Evolutionary conservation across 257 asterid species (phyloP), one percentile per base, ranked within the genome.

Genomic region (Phtheirospermum japonicum): DNA sequence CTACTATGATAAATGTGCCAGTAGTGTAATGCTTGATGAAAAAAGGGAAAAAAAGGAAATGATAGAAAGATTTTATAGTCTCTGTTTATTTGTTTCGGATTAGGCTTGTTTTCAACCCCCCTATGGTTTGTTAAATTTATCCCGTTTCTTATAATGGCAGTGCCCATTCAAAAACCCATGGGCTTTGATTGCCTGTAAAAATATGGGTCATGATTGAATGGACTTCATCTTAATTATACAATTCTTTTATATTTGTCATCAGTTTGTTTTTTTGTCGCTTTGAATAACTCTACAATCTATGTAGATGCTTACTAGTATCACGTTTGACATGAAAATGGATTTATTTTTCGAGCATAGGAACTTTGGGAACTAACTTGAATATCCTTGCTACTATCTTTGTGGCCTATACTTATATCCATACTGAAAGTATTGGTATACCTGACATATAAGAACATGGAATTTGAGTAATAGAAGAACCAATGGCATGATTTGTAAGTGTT

Each of bases 61-160:
- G 48, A 39, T 64, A 5, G 51, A 23, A 16, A 6, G 28, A 11
- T 48, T 17, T 7, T 49, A 11, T 9, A 40, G 53, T 52, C n/a
- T 31, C 54, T 68, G 53, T 63, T 67, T 12, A 20, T 52, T 14
- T 68, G 19, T 43, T 31, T 20, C 45, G 30, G 37, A 57, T 50
- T 58, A 20, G 59, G 63, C 14, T 16, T 30, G 19, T 46, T 33
- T 7, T 42, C 39, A 40, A 52, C 10, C 48, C 11, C 39, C 48
- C 11, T 39, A 20, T 52, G 55, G 17, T 31, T 18, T 56, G 63
- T 61, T 10, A 12, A 37, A 36, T 14, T 30, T 3, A 58, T 17
- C 50, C 6, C 9, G 64, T 18, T 20, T 17, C 48, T 40, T 43
- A 23, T 59, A 48, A 3, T 37, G 31, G 17, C 14, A 17, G 11